Conservation (phyloP, 2,329 filamentous ascomycete species). For the Exophiala bonariae region DNA sequence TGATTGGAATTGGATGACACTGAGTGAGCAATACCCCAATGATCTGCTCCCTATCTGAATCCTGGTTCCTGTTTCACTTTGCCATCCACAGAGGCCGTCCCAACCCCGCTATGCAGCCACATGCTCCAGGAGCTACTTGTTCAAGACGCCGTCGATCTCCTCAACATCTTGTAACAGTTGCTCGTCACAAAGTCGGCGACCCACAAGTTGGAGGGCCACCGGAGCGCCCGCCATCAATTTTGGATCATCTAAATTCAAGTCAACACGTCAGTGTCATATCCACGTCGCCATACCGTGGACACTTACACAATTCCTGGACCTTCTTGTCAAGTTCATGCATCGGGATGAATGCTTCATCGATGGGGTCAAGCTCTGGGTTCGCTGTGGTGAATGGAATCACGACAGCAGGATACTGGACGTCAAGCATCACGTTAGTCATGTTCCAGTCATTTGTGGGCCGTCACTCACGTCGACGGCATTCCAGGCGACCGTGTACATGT, state of each 20-base stretch:
- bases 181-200: slow-evolving; percentile 33
- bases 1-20: slow-evolving; percentile 34
- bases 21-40: slow-evolving; percentile 30
- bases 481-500: slow-evolving; percentile 38
- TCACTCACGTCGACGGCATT: slow-evolving; percentile 33
- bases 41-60: slow-evolving; percentile 34
- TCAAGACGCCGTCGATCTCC: slow-evolving; percentile 29
- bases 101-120: background rate
- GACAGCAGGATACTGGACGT: slow-evolving; percentile 32
- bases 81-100: background rate
- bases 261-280: background rate
- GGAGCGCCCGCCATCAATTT: slow-evolving; percentile 36
- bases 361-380: slow-evolving; percentile 32
- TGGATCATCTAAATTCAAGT: slow-evolving; percentile 31
- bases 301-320: slow-evolving; percentile 32
- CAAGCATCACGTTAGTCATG: background rate
- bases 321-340: slow-evolving; percentile 28
- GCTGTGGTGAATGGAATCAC: slow-evolving; percentile 35
- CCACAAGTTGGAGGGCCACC: slow-evolving; percentile 36
- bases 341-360: slow-evolving; percentile 29
- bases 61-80: slow-evolving; percentile 2
- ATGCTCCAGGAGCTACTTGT: slow-evolving; percentile 1
- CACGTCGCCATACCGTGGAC: too few species aligned
- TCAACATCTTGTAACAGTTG: slow-evolving; percentile 35
- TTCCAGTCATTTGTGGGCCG: background rate